A percentile compares a stretch with the other conserved stretches of the same genome.
phyloP scores from a whole-genome alignment of 805 yeast species.

The Vanderwaltozyma polyspora region DNA sequence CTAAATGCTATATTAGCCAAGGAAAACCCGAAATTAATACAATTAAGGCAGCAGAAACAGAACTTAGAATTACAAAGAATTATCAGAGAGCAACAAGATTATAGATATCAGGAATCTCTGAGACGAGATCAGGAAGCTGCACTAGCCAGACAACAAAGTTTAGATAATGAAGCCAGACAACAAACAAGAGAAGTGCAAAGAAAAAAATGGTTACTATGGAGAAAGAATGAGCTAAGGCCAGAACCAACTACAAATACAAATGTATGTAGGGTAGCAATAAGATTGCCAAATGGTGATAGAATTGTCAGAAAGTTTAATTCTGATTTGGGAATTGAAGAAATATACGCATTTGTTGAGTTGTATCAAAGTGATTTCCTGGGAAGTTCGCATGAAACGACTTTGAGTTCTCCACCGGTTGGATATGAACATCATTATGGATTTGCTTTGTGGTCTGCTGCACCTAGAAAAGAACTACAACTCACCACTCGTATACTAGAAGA shows the following conservation, averaged over 20 bases:
- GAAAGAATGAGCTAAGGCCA: constrained; percentile 28
- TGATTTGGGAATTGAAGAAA: constrained; percentile 41
- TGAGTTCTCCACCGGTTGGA: constrained; percentile 4
- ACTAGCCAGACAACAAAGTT: constrained; percentile 8
- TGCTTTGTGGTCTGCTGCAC: constrained; percentile 43
- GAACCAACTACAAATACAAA: constrained; percentile 16
- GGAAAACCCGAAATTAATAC: constrained; percentile 30
- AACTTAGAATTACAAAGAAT: constrained; percentile 46
- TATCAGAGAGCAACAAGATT: constrained; percentile 62
- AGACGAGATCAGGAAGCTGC: constrained; percentile 52
- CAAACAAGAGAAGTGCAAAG: constrained; percentile 15
- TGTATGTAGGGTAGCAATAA: constrained; percentile 56
- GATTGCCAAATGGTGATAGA: constrained; percentile 55
- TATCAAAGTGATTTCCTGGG: constrained; percentile 20
- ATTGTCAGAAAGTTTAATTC: constrained; percentile 38
- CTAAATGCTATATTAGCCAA: constrained; percentile 16
- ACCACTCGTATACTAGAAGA: constrained; percentile 32
- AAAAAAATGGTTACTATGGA: constrained; percentile 41
- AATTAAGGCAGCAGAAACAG: constrained; percentile 52
- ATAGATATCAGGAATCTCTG: constrained; percentile 62
- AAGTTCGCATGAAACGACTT: constrained; percentile 8
- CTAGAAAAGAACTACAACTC: constrained; percentile 36
- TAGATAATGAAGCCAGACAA: constrained; percentile 10
- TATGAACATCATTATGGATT: constrained; percentile 41
- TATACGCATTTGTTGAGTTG: constrained; percentile 64